phyloP scores from a whole-genome alignment of 2,329 filamentous ascomycete genomes.

The Colletotrichum sp. region DNA sequence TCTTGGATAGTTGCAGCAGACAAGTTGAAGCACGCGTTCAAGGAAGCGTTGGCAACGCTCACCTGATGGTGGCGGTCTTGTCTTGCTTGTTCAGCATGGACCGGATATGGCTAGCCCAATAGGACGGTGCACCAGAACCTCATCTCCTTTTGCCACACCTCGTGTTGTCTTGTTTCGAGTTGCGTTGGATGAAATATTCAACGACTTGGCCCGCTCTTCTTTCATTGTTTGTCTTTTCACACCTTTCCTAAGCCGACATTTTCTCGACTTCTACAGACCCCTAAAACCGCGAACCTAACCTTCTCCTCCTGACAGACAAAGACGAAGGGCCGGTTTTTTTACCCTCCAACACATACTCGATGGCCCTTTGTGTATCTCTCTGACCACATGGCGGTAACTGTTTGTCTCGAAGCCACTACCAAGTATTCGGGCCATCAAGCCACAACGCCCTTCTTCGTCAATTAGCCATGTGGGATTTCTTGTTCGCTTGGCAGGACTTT shows the following conservation, averaged over 20 bases:
- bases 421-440: not conserved
- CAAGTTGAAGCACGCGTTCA: not conserved
- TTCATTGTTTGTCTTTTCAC: not conserved
- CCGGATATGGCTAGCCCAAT: not conserved
- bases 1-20: not conserved
- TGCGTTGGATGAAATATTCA: not conserved
- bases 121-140: not conserved
- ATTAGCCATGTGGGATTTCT: not conserved
- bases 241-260: not conserved
- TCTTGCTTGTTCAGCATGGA: not conserved
- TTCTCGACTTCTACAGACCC: not conserved
- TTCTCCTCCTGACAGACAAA: not conserved
- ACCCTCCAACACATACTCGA: not conserved
- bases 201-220: not conserved
- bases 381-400: not conserved
- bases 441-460: not conserved
- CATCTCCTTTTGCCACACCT: not conserved
- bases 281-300: not conserved
- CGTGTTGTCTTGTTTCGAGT: not conserved
- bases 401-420: not conserved
- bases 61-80: not conserved
- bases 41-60: not conserved
- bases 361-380: not conserved
- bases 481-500: not conserved
- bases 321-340: not conserved